Evolutionary conservation across 1,284 basidiomycete species (phyloP), one percentile per base, ranked within the genome.

Genomic region (Fistulinella staudtii): DNA sequence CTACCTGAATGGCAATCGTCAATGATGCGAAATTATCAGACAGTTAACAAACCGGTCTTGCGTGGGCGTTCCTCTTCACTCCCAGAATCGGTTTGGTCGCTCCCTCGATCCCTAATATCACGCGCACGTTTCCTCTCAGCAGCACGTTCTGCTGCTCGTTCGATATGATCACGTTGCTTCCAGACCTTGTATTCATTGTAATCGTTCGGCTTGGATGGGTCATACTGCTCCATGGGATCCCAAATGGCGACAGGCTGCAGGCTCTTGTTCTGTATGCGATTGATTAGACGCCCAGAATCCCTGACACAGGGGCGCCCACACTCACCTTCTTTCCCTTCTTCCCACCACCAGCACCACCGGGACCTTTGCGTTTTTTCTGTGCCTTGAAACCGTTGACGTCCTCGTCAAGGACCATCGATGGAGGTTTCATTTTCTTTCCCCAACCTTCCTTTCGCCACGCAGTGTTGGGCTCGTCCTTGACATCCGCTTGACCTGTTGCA

Each of bases 401-500:
- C 51, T 91, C 89, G 51, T 90, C 87, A 9, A 90, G 74, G 18
- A 90, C 70, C 87, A 90, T 90, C 0, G 85, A 87, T 11, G 87
- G 88, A n/a, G 88, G 87, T 55, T 89, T 89, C 60, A 90, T 80
- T 61, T 89, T 89, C 68, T 85, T 87, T 24, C 84, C 84, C 88
- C 87, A 89, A 54, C 81, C 80, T 54, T 79, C 72, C 27, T 56
- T 53, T 23, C 56, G 53, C 54, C 53, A 65, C 33, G 54, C 54
- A 3, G 46, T 45, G 47, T 22, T 46, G 23, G 41, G 9, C 43
- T 56, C 48, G 41, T 57, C 51, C 51, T 55, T 52, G 50, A 39
- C 51, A 24, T 61, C 54, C 30, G 52, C 33, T 48, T 52, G 61
- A 14, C 61, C 64, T 8, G 54, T 51, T 11, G 66, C 56, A 31